Base-by-base conservation (phyloP, 2,329 filamentous ascomycete genomes). In the Trichoderma cornu-damae region DNA sequence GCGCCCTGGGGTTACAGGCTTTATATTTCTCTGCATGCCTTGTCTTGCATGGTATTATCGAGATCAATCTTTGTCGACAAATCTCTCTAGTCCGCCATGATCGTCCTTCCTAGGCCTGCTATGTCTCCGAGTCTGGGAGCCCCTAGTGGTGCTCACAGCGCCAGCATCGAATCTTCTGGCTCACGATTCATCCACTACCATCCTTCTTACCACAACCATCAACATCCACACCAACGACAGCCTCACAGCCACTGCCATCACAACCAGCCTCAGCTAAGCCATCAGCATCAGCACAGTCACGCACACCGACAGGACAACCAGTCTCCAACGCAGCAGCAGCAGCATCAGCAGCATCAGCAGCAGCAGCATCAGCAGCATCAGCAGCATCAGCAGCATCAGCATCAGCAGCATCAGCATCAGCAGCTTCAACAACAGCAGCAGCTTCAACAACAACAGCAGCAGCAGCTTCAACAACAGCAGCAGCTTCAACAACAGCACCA, bases 51-150 rank as follows among this genome's bases (percentile, higher is more conserved):
- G 55, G 60, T 47, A 55, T 57, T 62, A 66, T 65, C 64, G 58
- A 65, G 62, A 66, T 63, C 61, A 59, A 60, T 44, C 56, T 53
- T n/a, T 53, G 55, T 61, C 58, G 44, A 57, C 30, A n/a, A 51
- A 60, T 47, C 53, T 53, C n/a, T 57, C 34, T 60, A 42, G 28
- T 54, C 46, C 47, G 64, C 44, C 44, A 71, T 71, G 68, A 68
- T 71, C 24, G 59, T 68, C 47, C 61, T 71, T 52, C 63, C 66
- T 30, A 63, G 62, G 11, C 65, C 62, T 26, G 57, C 64, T 6
- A 37, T 59, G 42, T 58, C 61, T 40, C 59, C 64, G 40, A 63
- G 49, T 35, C 60, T 60, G 55, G 64, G 56, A 49, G 60, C 54
- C 28, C 61, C 60, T 26, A 59, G 58, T 26, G 57, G 58, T 42